These are phyloP conservation scores for Silene latifolia DNA, from an alignment of 148 eudicot genomes.

Conservation along the genomic window DNA sequence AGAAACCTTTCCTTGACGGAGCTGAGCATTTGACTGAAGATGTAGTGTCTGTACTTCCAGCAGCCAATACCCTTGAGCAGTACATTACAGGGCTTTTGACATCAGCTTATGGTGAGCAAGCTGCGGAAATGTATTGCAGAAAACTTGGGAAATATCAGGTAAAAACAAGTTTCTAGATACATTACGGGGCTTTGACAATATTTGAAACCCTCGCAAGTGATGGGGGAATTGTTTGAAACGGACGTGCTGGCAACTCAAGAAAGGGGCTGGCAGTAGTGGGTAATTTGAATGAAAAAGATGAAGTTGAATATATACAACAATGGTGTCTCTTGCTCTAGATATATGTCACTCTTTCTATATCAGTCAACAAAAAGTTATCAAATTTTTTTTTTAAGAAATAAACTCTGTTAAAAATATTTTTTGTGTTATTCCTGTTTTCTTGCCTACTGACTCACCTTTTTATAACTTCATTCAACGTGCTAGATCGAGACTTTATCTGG, in stretches of 20 bases:
- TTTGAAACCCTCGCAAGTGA: not conserved
- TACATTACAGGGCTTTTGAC: conserved; percentile 50
- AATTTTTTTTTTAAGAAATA: too few relatives aligned
- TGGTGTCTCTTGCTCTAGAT: not conserved
- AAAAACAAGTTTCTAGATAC: conserved; percentile 21
- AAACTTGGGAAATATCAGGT: conserved; percentile 85
- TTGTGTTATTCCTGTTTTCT: not conserved
- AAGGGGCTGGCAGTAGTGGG: not conserved
- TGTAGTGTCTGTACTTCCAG: conserved; percentile 89
- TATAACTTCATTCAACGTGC: conserved; percentile 19
- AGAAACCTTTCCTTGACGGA: conserved; percentile 88
- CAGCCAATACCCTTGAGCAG: conserved; percentile 94
- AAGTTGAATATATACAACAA: not conserved
- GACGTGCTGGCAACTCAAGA: too few relatives aligned
- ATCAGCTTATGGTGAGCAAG: conserved; percentile 74
- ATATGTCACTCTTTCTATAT: not conserved
- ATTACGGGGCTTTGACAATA: not conserved
- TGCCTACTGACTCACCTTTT: conserved; percentile 7
- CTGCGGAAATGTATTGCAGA: conserved; percentile 62
- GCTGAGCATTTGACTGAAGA: conserved; percentile 98
- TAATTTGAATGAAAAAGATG: not conserved
- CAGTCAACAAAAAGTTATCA: not conserved
- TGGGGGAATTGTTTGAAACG: not conserved
- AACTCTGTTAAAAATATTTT: not conserved
- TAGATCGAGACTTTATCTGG: conserved; percentile 94